These are phyloP conservation scores for Colletotrichum orchidophilum DNA, from an alignment of 2,329 filamentous ascomycete genomes.

Conservation along the genomic window DNA sequence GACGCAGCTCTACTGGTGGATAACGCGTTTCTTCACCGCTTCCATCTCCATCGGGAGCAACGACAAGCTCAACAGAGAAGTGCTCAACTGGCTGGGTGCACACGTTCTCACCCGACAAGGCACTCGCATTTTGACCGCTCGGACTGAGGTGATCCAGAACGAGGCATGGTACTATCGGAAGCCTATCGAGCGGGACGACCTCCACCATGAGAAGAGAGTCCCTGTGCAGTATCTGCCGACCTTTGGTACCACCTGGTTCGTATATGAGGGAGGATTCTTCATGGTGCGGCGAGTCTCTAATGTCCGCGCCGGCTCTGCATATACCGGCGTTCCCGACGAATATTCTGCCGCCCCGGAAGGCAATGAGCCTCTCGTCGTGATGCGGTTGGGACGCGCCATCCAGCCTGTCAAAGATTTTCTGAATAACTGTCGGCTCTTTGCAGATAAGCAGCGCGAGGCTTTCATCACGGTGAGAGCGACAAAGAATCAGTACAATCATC, in stretches of 20 bases:
- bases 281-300: conserved; percentile 45
- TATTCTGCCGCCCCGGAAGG: conserved; percentile 45
- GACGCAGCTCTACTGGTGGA: conserved; percentile 46
- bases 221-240: conserved; percentile 49
- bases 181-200: conserved; percentile 42
- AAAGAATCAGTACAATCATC: conserved; percentile 38
- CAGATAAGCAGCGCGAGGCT: conserved; percentile 46
- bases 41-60: conserved; percentile 48
- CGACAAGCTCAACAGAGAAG: conserved; percentile 49
- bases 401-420: conserved; percentile 44
- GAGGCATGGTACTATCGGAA: conserved; percentile 43
- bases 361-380: conserved; percentile 49
- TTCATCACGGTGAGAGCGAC: conserved; percentile 48
- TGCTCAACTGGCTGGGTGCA: conserved; percentile 49
- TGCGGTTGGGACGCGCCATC: conserved; percentile 48
- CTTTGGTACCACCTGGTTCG: conserved; percentile 49
- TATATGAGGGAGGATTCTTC: conserved; percentile 45
- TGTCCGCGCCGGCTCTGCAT: conserved; percentile 18
- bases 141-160: conserved; percentile 43
- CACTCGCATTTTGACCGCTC: conserved; percentile 46
- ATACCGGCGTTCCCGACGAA: conserved; percentile 41
- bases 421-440: conserved; percentile 41
- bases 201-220: conserved; percentile 43
- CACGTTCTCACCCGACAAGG: conserved; percentile 43
- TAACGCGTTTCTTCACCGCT: conserved; percentile 48